Base-by-base conservation (phyloP, 2,329 filamentous ascomycete genomes). In the Trichoderma sp. region DNA sequence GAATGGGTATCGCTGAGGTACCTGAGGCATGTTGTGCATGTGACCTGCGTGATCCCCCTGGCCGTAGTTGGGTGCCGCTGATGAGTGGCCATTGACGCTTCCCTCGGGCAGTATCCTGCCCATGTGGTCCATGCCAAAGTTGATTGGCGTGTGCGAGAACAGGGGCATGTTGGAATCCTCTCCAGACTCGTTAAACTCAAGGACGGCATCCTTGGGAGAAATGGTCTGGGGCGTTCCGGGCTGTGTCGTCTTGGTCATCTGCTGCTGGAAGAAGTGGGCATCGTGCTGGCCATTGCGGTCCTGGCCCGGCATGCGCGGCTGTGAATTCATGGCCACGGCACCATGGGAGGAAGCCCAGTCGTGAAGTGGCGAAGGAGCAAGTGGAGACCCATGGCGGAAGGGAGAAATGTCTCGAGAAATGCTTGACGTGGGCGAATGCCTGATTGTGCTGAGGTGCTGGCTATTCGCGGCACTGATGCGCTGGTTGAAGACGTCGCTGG, bases 201-300 rank as follows among this genome's bases (percentile, higher is more conserved):
- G 83, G 72, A 97, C 83, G 1, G 95, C 93, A 77, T 98, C 95
- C 82, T 97, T 97, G 28, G 95, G 96, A 1, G 95, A 98, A 61
- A 99, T 97, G 0, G 95, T 97, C 81, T 93, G 93, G n/a, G 91
- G 86, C 0, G 86, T 87, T 6, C 85, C 80, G 1, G 85, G 83
- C 59, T 86, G 81, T 32, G 82, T 75, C 75, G 82, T 75, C 76
- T 74, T 82, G 77, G 71, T 74, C 67, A 75, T 73, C 85, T 85
- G 83, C 23, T 84, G 81, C 55, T 82, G 83, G 20, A 84, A 74
- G 11, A 82, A 78, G 67, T 82, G 82, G 0, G 86, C 86, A 72
- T 91, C 90, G 55, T 88, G 87, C 76, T 89, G 86, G 6, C 87
- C 32, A 13, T 26, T 64, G 61, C 50, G 85, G 71, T 84, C 84